phyloP scores from a whole-genome alignment of 2,329 filamentous ascomycete genomes.

The Dothistroma septosporum region DNA sequence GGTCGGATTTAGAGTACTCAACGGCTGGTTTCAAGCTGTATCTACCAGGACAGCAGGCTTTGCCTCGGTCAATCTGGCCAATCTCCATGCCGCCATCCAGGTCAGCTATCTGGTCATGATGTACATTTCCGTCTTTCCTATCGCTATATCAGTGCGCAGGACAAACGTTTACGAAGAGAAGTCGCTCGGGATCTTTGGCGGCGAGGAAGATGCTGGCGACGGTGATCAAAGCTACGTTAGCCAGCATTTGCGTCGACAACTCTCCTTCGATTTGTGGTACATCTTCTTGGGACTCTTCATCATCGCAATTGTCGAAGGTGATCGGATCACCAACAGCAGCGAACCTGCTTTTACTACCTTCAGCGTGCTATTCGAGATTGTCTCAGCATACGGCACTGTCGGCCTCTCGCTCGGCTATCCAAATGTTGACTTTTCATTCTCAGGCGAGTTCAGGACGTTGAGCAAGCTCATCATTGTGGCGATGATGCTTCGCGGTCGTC shows the following conservation, averaged over 20 bases:
- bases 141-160: conserved; percentile 87
- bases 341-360: conserved; percentile 52
- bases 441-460: conserved; percentile 70
- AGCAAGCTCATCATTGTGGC: conserved; percentile 63
- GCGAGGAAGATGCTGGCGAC: conserved; percentile 48
- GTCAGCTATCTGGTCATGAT: conserved; percentile 98
- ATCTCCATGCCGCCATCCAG: conserved; percentile 84
- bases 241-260: conserved; percentile 83
- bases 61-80: conserved; percentile 69
- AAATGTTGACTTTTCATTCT: conserved; percentile 72
- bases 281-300: conserved; percentile 92
- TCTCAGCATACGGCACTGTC: conserved; percentile 91
- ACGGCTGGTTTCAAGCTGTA: conserved; percentile 85
- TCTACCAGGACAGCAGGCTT: conserved; percentile 91
- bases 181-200: conserved; percentile 68
- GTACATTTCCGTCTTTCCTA: conserved; percentile 97
- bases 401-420: conserved; percentile 83
- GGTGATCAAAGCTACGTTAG: conserved; percentile 77
- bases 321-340: conserved; percentile 59
- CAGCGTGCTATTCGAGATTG: conserved; percentile 70
- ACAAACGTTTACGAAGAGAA: conserved; percentile 97
- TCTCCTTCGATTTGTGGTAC: conserved; percentile 97
- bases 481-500: conserved; percentile 62
- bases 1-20: conserved; percentile 70
- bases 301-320: conserved; percentile 81